phyloP scores from a whole-genome alignment of 2,329 filamentous ascomycete species.

The Aspergillus ibericus region DNA sequence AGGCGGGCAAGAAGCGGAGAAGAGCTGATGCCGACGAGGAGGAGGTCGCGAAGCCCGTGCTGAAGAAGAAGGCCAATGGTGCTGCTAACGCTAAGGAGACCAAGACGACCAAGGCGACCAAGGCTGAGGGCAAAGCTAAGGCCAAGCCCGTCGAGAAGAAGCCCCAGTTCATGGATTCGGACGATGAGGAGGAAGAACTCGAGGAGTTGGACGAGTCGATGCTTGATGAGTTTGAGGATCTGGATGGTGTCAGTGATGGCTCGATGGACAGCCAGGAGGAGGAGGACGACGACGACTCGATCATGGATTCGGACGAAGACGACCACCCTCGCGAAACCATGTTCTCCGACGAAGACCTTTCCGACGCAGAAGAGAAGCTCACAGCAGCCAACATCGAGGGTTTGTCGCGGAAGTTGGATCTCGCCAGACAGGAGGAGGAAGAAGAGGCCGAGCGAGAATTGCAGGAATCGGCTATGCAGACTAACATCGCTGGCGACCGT shows the following conservation, averaged over 20 bases:
- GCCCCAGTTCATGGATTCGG: conserved; percentile 32
- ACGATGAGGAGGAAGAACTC: conserved; percentile 32
- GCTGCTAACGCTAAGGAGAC: conserved; percentile 20
- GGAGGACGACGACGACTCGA: conserved; percentile 48
- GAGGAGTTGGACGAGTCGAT: conserved; percentile 39
- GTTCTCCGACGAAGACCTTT: conserved; percentile 92
- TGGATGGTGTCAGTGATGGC: conserved; percentile 42
- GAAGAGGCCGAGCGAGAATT: conserved; percentile 83
- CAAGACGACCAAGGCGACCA: conserved; percentile 30
- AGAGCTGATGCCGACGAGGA: conserved; percentile 49
- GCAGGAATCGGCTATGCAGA: conserved; percentile 81
- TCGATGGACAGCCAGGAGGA: conserved; percentile 51
- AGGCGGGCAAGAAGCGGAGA: conserved; percentile 66
- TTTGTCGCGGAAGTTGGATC: conserved; percentile 79
- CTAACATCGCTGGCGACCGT: conserved; percentile 81
- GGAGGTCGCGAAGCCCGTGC: conserved; percentile 36
- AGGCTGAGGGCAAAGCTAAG: conserved; percentile 26
- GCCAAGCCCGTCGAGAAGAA: conserved; percentile 23
- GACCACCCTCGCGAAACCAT: conserved; percentile 62
- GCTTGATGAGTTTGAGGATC: conserved; percentile 49
- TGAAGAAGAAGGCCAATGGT: conserved; percentile 36
- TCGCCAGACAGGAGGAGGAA: conserved; percentile 72
- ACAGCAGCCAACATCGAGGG: conserved; percentile 96
- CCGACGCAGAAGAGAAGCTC: conserved; percentile 82
- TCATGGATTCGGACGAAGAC: conserved; percentile 72